These are phyloP conservation scores for Orbilia blumenaviensis DNA, from an alignment of 2,329 filamentous ascomycete species.

Conservation along the genomic window DNA sequence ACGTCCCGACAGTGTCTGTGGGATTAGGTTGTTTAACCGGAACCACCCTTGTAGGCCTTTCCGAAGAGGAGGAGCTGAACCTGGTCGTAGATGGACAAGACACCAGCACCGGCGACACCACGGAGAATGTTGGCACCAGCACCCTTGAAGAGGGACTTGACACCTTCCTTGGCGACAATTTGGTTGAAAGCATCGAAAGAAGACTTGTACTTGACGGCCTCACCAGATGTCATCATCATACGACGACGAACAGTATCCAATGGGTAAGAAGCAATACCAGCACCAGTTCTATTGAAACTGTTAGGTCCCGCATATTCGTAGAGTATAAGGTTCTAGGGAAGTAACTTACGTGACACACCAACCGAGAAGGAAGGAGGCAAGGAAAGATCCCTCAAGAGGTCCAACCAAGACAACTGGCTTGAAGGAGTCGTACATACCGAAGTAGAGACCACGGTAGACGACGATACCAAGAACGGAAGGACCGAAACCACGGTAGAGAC, in stretches of 20 bases:
- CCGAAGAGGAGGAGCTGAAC: slow-evolving; percentile 99
- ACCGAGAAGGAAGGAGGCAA: slow-evolving; percentile 97
- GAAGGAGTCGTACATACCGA: slow-evolving; percentile 99
- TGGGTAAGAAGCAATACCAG: slow-evolving; percentile 99
- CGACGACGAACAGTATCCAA: slow-evolving; percentile 99
- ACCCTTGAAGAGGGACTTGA: slow-evolving; percentile 99
- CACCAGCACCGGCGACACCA: slow-evolving; percentile 99
- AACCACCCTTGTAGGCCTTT: slow-evolving; percentile 87
- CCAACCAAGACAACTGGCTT: slow-evolving; percentile 97
- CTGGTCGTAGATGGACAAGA: slow-evolving; percentile 99
- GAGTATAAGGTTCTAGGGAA: not conserved
- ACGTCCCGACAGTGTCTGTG: slow-evolving; percentile 18
- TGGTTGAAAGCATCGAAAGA: slow-evolving; percentile 94
- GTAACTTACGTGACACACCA: slow-evolving; percentile 81
- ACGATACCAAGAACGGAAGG: slow-evolving; percentile 98
- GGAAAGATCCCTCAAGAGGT: slow-evolving; percentile 94
- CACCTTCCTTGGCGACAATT: slow-evolving; percentile 97
- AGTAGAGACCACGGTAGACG: slow-evolving; percentile 99
- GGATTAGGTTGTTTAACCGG: slow-evolving; percentile 56
- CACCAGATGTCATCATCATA: slow-evolving; percentile 99
- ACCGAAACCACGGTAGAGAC: slow-evolving; percentile 99
- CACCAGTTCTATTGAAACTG: slow-evolving; percentile 73
- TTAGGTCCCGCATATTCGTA: not conserved
- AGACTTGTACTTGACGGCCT: slow-evolving; percentile 99
- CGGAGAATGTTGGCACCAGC: slow-evolving; percentile 99